A percentile compares a stretch with the other conserved stretches of the same genome.
Evolutionary conservation across 2,329 filamentous ascomycete species (phyloP).

Genomic region (Elsinoe ampelina): DNA sequence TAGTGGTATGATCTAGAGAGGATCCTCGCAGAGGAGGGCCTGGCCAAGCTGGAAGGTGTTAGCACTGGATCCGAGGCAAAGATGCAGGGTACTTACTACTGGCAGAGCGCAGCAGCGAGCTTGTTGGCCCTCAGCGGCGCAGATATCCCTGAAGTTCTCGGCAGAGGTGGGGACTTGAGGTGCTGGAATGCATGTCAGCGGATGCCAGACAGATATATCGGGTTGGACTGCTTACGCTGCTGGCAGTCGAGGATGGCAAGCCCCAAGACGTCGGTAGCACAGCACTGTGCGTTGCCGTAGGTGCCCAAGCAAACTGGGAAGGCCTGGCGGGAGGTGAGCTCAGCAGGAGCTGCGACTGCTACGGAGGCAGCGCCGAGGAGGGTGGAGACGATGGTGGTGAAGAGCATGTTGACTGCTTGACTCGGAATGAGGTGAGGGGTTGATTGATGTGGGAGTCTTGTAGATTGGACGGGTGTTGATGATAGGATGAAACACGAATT

Average conservation of each 20-base stretch:
- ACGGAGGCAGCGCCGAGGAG: constrained; percentile 19
- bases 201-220: not conserved
- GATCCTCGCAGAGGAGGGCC: constrained; percentile 28
- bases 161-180: constrained; percentile 30
- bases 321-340: constrained; percentile 26
- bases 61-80: not conserved
- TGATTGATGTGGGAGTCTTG: not conserved
- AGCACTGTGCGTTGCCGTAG: constrained; percentile 43
- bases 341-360: constrained; percentile 22
- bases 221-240: not conserved
- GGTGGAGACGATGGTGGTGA: constrained; percentile 13
- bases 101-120: constrained; percentile 51
- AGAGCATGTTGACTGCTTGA: constrained; percentile 12
- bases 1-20: not conserved
- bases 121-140: constrained; percentile 43
- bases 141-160: constrained; percentile 39
- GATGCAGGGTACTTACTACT: constrained; percentile 24
- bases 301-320: constrained; percentile 28
- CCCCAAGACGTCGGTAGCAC: constrained; percentile 52
- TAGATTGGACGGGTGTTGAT: not conserved
- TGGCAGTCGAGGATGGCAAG: constrained; percentile 49
- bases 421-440: not conserved
- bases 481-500: not conserved
- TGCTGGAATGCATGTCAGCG: constrained; percentile 24
- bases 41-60: constrained; percentile 24